A percentile compares a stretch with the other conserved stretches of the same genome.
Evolutionary conservation across 176 grass and related monocot genomes (phyloP).

Genomic region (Microstegium vimineum): DNA sequence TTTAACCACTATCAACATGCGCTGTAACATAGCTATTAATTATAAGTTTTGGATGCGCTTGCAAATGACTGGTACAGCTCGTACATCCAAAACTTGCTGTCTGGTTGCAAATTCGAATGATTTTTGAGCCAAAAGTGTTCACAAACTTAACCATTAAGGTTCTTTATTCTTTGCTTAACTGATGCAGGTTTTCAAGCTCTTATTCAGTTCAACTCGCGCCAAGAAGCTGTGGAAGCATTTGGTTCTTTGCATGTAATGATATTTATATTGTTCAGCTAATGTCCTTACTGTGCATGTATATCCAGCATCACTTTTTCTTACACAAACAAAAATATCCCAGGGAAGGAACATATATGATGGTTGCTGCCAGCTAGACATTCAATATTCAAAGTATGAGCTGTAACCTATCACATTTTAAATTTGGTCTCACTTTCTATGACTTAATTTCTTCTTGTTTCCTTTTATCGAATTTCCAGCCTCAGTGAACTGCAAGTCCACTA

Average conservation of each 20-base stretch:
- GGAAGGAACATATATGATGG: slow-evolving; percentile 99
- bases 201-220: slow-evolving; percentile 70
- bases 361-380: slow-evolving; percentile 99
- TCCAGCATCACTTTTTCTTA: slow-evolving; percentile 6
- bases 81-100: not conserved
- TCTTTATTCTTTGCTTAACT: slow-evolving; percentile 14
- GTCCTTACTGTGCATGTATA: slow-evolving; percentile 22
- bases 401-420: not conserved
- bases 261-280: slow-evolving; percentile 30
- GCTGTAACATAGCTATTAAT: slow-evolving; percentile 15
- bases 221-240: slow-evolving; percentile 82
- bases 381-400: slow-evolving; percentile 89
- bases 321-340: slow-evolving; percentile 38
- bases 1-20: not conserved
- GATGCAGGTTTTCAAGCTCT: slow-evolving; percentile 95
- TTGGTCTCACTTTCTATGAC: not conserved
- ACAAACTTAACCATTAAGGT: not conserved
- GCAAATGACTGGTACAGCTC: not conserved
- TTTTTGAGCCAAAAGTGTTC: not conserved
- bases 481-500: slow-evolving; percentile 97
- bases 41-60: not conserved
- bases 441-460: slow-evolving; percentile 31
- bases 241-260: slow-evolving; percentile 82
- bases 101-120: not conserved
- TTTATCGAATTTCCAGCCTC: slow-evolving; percentile 58